Conservation (phyloP, 768 basidiomycete species). For the Tricholoma flavovirens region DNA sequence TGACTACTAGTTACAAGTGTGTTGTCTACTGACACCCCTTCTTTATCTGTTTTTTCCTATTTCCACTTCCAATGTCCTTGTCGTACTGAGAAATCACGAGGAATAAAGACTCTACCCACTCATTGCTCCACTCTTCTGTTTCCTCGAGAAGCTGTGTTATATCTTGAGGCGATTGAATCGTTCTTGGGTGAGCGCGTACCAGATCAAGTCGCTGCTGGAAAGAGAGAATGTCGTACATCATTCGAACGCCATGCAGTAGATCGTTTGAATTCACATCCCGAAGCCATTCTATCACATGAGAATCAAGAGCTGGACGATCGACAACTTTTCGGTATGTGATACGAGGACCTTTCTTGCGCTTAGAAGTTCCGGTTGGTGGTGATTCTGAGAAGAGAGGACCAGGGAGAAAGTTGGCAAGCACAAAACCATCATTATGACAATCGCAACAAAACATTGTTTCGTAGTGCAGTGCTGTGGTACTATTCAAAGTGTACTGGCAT, state of each 20-base stretch:
- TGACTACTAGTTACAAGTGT: not conserved
- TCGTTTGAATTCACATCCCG: too few relatives aligned
- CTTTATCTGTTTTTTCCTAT: too few relatives aligned
- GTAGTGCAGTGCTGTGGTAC: not conserved
- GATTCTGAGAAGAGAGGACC: too few relatives aligned
- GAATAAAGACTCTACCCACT: not conserved
- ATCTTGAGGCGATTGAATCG: not conserved
- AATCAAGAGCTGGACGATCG: too few relatives aligned
- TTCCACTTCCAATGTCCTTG: too few relatives aligned
- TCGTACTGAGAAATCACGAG: too few relatives aligned
- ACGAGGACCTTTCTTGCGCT: too few relatives aligned
- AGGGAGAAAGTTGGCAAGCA: not conserved
- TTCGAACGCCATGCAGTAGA: too few relatives aligned
- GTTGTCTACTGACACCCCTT: not conserved
- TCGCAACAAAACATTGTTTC: not conserved
- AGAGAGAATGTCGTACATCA: not conserved
- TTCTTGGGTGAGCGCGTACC: constrained; percentile 1
- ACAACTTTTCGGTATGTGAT: not conserved
- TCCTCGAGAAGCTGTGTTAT: not conserved
- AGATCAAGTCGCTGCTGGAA: constrained; percentile 4
- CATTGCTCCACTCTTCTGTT: not conserved
- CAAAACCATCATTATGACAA: not conserved
- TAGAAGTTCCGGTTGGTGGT: too few relatives aligned
- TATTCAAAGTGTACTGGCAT: too few relatives aligned
- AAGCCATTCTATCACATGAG: too few relatives aligned